phyloP scores from a whole-genome alignment of 345 rosid genomes.

The Ceriops tagal region DNA sequence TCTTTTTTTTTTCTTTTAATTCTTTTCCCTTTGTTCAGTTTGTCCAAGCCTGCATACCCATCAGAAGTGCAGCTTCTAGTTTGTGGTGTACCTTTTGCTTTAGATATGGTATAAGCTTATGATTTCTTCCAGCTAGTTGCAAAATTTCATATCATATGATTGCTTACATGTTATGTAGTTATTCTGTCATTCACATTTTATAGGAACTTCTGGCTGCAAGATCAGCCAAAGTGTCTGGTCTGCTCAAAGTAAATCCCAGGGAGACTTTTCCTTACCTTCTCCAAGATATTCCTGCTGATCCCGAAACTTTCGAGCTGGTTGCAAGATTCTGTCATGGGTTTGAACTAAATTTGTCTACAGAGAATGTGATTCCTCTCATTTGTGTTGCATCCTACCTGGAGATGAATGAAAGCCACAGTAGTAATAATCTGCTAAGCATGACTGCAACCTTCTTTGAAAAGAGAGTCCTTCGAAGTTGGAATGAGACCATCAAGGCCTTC shows the following conservation, averaged over 20 bases:
- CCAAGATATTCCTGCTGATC: slow-evolving; percentile 47
- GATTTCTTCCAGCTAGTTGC: not conserved
- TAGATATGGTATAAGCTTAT: slow-evolving; percentile 38
- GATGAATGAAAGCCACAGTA: slow-evolving; percentile 65
- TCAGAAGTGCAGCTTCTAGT: slow-evolving; percentile 37
- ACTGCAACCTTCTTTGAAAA: slow-evolving; percentile 45
- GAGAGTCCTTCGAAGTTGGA: slow-evolving; percentile 68
- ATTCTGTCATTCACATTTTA: not conserved
- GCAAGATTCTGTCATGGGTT: slow-evolving; percentile 65
- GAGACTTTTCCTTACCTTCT: slow-evolving; percentile 36
- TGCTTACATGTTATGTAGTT: not conserved
- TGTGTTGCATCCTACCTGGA: slow-evolving; percentile 55
- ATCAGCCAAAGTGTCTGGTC: slow-evolving; percentile 55
- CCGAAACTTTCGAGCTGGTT: slow-evolving; percentile 56
- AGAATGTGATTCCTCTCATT: slow-evolving; percentile 55
- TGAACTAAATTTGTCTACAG: slow-evolving; percentile 41
- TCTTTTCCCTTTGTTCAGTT: slow-evolving; percentile 28
- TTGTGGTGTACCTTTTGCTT: slow-evolving; percentile 37
- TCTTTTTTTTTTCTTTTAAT: not conserved
- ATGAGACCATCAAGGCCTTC: slow-evolving; percentile 61
- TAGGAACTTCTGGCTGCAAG: slow-evolving; percentile 60
- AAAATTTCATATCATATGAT: not conserved
- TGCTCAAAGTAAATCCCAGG: slow-evolving; percentile 35
- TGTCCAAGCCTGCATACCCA: slow-evolving; percentile 23
- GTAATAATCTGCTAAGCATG: slow-evolving; percentile 49